Evolutionary conservation across 1,284 basidiomycete species (phyloP).

Genomic region (Amylostereum areolatum): DNA sequence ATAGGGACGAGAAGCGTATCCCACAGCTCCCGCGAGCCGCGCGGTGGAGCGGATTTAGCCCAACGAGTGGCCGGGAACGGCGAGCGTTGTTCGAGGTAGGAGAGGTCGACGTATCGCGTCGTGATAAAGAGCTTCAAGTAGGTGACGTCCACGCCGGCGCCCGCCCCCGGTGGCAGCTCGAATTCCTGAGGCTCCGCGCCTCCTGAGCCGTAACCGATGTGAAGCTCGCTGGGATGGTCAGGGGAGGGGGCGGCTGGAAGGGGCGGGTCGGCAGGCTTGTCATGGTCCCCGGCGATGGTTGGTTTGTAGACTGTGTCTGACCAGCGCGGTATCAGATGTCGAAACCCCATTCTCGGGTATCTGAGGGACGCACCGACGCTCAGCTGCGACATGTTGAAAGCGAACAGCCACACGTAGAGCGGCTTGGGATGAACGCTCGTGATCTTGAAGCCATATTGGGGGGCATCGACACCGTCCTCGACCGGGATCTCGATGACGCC

Average conservation of each 20-base stretch:
- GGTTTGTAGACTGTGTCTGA: too few relatives aligned
- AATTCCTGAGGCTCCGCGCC: background rate
- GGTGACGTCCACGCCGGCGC: background rate
- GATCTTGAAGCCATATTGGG: background rate
- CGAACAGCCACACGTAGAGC: background rate
- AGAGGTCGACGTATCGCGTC: background rate
- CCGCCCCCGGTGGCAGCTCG: too few relatives aligned
- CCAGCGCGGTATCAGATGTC: too few relatives aligned
- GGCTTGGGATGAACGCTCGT: background rate
- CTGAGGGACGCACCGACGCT: background rate
- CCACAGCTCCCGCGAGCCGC: too few relatives aligned
- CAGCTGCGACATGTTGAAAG: background rate
- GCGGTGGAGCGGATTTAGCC: too few relatives aligned
- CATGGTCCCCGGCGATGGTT: too few relatives aligned
- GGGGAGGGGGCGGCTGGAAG: too few relatives aligned
- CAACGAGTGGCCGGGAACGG: too few relatives aligned
- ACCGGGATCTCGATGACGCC: background rate
- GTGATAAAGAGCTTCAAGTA: background rate
- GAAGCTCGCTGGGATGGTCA: background rate
- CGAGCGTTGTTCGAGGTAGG: background rate
- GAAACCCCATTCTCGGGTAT: too few relatives aligned
- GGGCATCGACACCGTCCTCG: background rate
- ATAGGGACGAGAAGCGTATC: too few relatives aligned
- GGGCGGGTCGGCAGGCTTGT: background rate
- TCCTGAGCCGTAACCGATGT: background rate